A percentile compares a stretch with the other conserved stretches of the same genome.
phyloP scores from a whole-genome alignment of 2,329 filamentous ascomycete genomes.

The Leptographium flavum region DNA sequence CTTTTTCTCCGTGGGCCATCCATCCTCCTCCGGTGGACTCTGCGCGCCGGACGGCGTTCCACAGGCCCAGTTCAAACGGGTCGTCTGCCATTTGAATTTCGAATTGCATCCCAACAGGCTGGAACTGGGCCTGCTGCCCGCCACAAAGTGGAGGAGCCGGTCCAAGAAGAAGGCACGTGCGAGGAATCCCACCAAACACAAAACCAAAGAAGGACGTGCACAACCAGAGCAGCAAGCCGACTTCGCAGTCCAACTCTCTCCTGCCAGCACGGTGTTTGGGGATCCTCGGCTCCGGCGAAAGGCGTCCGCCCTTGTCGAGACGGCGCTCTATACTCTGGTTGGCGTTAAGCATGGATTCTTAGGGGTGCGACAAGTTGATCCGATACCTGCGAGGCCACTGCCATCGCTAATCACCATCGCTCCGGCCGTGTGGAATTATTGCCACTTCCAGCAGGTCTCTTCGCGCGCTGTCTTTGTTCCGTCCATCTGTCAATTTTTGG shows the following conservation, averaged over 20 bases:
- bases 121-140: not conserved
- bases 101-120: not conserved
- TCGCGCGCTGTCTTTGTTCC: constrained; percentile 3
- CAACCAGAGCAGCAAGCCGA: too few relatives aligned
- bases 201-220: not conserved
- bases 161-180: not conserved
- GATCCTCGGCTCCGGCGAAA: not conserved
- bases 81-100: constrained; percentile 8
- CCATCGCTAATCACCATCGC: constrained; percentile 9
- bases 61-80: constrained; percentile 5
- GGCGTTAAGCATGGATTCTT: constrained; percentile 3
- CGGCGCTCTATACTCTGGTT: constrained; percentile 4
- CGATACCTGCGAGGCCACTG: not conserved
- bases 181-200: not conserved
- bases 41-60: constrained; percentile 7
- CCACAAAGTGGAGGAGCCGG: not conserved
- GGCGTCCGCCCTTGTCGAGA: not conserved
- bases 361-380: constrained; percentile 1
- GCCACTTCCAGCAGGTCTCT: constrained; percentile 9
- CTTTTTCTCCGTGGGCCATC: constrained; percentile 5
- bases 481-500: constrained; percentile 5
- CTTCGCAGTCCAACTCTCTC: too few relatives aligned
- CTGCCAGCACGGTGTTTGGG: not conserved
- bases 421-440: constrained; percentile 11
- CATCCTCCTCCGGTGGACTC: constrained; percentile 5